Conservation (phyloP, 2,329 filamentous ascomycete genomes). For the Phaeosphaeriaceae sp. region DNA sequence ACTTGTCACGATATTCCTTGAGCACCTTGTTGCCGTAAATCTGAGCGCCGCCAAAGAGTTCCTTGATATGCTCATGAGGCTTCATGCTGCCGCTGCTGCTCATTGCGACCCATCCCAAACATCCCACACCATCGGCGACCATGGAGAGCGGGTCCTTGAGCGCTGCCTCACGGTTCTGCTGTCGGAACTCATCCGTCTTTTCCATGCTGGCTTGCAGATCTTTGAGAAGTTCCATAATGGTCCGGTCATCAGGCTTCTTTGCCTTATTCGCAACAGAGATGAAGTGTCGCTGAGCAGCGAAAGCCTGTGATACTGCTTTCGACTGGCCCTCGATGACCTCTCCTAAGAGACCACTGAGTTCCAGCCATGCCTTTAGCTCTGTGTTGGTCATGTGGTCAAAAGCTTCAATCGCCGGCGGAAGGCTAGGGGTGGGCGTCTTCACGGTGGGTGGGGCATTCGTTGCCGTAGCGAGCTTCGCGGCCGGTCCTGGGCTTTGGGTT, state of each 20-base stretch:
- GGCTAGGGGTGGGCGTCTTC: conserved; percentile 46
- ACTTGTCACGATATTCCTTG: conserved; percentile 87
- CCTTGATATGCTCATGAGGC: conserved; percentile 84
- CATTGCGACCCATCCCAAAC: conserved; percentile 88
- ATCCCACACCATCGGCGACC: conserved; percentile 87
- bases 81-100: conserved; percentile 64
- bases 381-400: conserved; percentile 80
- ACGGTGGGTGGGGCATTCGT: conserved; percentile 47
- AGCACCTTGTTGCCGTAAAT: conserved; percentile 95
- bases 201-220: conserved; percentile 85
- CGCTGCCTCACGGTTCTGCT: conserved; percentile 76
- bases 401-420: conserved; percentile 75
- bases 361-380: conserved; percentile 78
- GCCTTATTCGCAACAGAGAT: conserved; percentile 87
- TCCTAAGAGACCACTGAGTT: conserved; percentile 78
- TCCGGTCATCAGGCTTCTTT: conserved; percentile 81
- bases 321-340: conserved; percentile 79
- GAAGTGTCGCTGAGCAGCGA: conserved; percentile 85
- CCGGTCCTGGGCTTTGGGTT: conserved; percentile 26
- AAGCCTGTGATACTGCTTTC: conserved; percentile 67
- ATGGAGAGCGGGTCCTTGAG: conserved; percentile 83
- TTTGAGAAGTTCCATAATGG: conserved; percentile 79
- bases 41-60: conserved; percentile 81
- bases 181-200: conserved; percentile 79
- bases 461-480: conserved; percentile 32